A percentile compares a stretch with the other conserved stretches of the same genome.
Evolutionary conservation across 768 basidiomycete genomes (phyloP).

Genomic region (Fibroporia radiculosa): DNA sequence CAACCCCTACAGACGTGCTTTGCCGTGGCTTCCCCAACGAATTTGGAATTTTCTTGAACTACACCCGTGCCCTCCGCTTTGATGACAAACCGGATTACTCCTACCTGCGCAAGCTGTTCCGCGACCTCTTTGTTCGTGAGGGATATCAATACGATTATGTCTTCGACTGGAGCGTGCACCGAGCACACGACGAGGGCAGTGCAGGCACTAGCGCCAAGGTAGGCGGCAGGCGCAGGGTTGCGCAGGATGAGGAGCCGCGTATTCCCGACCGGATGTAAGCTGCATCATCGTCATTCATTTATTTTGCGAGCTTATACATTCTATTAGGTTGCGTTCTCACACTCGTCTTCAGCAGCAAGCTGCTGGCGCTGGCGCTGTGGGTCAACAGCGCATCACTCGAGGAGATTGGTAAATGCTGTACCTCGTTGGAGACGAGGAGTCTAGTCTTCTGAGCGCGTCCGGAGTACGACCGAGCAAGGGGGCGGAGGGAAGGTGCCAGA

Average conservation of each 20-base stretch:
- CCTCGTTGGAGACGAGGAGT: constrained; percentile 10
- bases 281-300: constrained; percentile 9
- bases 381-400: constrained; percentile 35
- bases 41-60: constrained; percentile 98
- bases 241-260: constrained; percentile 79
- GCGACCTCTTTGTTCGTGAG: constrained; percentile 93
- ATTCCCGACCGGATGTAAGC: constrained; percentile 79
- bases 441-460: constrained; percentile 31
- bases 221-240: constrained; percentile 67
- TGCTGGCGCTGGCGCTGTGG: constrained; percentile 35
- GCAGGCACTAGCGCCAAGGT: constrained; percentile 57
- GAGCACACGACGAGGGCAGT: constrained; percentile 59
- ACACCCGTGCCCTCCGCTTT: constrained; percentile 96
- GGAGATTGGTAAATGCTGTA: constrained; percentile 40
- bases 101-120: constrained; percentile 98
- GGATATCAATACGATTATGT: constrained; percentile 99
- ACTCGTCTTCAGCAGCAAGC: constrained; percentile 70
- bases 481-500: constrained; percentile 34
- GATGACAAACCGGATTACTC: constrained; percentile 99
- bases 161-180: constrained; percentile 96
- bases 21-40: constrained; percentile 99
- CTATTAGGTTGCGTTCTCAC: constrained; percentile 74
- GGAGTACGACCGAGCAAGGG: constrained; percentile 38
- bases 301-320: constrained; percentile 9
- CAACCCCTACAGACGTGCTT: constrained; percentile 90